Evolutionary conservation across 345 rosid species (phyloP).

Genomic region (Citropsis articulata): DNA sequence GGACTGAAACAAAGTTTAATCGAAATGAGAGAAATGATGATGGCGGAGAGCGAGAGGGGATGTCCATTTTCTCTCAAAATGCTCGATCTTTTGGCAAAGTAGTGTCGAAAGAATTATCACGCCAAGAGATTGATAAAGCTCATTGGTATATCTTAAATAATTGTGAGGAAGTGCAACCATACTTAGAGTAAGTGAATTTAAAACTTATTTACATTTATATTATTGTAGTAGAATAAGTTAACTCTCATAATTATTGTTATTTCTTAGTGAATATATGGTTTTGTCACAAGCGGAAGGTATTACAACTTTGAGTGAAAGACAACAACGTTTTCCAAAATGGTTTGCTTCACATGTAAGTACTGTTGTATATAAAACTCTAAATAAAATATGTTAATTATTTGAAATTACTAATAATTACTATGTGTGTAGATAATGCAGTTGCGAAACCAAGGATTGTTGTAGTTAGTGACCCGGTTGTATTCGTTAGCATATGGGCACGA

Average conservation of each 20-base stretch:
- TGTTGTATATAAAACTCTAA: neutral
- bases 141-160: too few species aligned
- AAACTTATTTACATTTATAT: neutral
- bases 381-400: neutral
- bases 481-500: neutral
- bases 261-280: neutral
- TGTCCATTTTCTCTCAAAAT: too few species aligned
- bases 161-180: neutral
- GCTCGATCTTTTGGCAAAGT: too few species aligned
- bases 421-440: neutral
- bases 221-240: neutral
- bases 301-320: neutral
- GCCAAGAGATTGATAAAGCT: too few species aligned
- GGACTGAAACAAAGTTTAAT: too few species aligned
- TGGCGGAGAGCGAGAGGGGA: too few species aligned
- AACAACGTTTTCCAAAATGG: neutral
- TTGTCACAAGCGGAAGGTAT: neutral
- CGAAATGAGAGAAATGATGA: too few species aligned
- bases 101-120: too few species aligned
- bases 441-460: neutral
- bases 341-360: neutral
- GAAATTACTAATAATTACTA: neutral
- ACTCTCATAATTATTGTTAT: neutral
- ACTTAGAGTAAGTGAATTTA: neutral
- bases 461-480: too few species aligned